Conservation (phyloP, 176 grass and related monocot species). For the Poa annua region DNA sequence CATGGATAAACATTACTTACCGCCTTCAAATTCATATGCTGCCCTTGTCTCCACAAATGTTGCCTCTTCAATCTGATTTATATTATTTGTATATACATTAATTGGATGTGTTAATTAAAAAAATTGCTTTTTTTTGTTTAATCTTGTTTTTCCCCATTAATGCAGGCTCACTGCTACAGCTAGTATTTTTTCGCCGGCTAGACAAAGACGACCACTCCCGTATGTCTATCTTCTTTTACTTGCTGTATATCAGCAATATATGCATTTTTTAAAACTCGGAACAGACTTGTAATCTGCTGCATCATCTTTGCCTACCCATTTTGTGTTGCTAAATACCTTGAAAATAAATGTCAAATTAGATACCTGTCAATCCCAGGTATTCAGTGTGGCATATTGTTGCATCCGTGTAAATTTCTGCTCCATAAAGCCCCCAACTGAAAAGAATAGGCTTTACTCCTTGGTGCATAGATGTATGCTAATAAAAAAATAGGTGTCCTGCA, state of each 20-base stretch:
- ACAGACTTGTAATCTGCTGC: background rate
- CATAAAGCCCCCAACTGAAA: background rate
- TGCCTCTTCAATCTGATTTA: too few species aligned
- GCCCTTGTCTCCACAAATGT: too few species aligned
- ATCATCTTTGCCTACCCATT: background rate
- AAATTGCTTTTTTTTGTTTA: background rate
- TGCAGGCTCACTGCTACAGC: conserved; percentile 65
- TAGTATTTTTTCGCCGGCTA: conserved; percentile 50
- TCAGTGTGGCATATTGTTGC: background rate
- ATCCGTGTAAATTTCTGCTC: background rate
- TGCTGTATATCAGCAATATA: background rate
- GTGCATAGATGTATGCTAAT: conserved; percentile 1
- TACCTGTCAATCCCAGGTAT: background rate
- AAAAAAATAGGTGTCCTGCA: conserved; percentile 13
- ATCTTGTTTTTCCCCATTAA: conserved; percentile 32
- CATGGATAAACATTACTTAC: background rate
- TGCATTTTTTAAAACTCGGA: background rate
- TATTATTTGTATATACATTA: background rate
- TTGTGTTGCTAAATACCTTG: conserved; percentile 9
- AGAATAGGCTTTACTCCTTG: background rate
- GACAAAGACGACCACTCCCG: conserved; percentile 33
- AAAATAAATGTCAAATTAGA: background rate
- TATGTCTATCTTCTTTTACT: conserved; percentile 34
- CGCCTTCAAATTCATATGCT: background rate
- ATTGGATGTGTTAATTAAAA: background rate